phyloP scores from a whole-genome alignment of 805 yeast genomes.

The Hanseniaspora vineae region DNA sequence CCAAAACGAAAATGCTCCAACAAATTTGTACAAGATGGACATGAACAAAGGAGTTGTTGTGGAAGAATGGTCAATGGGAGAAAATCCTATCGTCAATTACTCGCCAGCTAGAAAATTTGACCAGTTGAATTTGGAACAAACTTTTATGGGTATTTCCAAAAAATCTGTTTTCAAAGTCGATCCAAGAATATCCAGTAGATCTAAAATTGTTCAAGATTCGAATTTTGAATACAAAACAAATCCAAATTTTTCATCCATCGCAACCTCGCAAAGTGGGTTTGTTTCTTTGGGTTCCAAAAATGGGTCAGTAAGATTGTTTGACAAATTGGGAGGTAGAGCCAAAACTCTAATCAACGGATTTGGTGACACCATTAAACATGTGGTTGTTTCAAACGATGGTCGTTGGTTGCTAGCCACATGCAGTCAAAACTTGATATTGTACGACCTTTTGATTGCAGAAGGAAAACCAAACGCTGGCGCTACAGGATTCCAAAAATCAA shows the following conservation, averaged over 20 bases:
- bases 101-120: slow-evolving; percentile 66
- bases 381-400: slow-evolving; percentile 70
- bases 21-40: slow-evolving; percentile 60
- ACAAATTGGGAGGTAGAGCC: slow-evolving; percentile 61
- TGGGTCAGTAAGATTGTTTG: slow-evolving; percentile 69
- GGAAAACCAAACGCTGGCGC: slow-evolving; percentile 55
- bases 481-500: slow-evolving; percentile 47
- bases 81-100: slow-evolving; percentile 38
- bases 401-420: slow-evolving; percentile 75
- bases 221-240: slow-evolving; percentile 42
- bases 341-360: slow-evolving; percentile 71
- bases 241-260: slow-evolving; percentile 41
- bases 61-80: slow-evolving; percentile 69
- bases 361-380: slow-evolving; percentile 58
- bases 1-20: slow-evolving; percentile 35
- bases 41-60: slow-evolving; percentile 65
- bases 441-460: slow-evolving; percentile 50
- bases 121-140: slow-evolving; percentile 60
- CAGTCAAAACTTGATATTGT: slow-evolving; percentile 51
- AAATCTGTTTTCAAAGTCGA: slow-evolving; percentile 64
- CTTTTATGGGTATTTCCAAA: slow-evolving; percentile 55
- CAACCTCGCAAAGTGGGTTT: slow-evolving; percentile 63
- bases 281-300: slow-evolving; percentile 63
- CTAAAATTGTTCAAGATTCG: slow-evolving; percentile 47
- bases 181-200: slow-evolving; percentile 48